Base-by-base conservation (phyloP, 306 rosid genomes). In the Cicer yamashitae region DNA sequence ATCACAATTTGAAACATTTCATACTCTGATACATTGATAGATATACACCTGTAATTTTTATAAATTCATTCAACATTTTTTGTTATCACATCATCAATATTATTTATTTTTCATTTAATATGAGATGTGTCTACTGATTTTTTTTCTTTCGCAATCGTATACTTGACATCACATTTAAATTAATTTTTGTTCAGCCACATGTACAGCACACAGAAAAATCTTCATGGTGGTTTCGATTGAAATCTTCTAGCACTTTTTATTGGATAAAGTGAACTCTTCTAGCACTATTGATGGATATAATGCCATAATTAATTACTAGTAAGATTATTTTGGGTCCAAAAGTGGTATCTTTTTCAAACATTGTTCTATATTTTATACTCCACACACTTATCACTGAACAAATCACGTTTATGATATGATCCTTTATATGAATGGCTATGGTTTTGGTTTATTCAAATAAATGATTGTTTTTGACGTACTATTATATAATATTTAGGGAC, bases 201-300 rank as follows among this genome's bases (percentile, higher is more conserved):
- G 17, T 39, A 10, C 22, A 5, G 39, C 76, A 56, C 17, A 41
- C 44, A 25, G 58, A 11, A 59, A 67, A 56, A 54, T 17, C 7
- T 76, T 45, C 10, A 47, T 7, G 61, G 44, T 59, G 80, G 67
- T 51, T 56, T 57, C 13, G 4, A 67, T 18, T 22, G 20, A 40
- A 53, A 6, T 18, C 54, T 56, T 72, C 3, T 22, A 57, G 2
- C 30, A 25, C 30, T 25, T 25, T 25, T 25, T 25, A 25, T 25
- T 25, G 30, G 30, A 25, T 25, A 25, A 25, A 25, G 30, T 25
- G 30, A 25, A 25, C 30, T 25, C 30, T 25, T 25, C 30, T 25
- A 25, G 30, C 13, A n/a, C 0, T 15, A 51, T 51, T 3, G 52
- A 65, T 65, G n/a, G 14, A 9, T 13, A 52, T 52, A 25, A 9